A percentile compares a stretch with the other conserved stretches of the same genome.
These are phyloP conservation scores for Pyrus hybrid DNA, from an alignment of 331 rosid species.

Conservation along the genomic window DNA sequence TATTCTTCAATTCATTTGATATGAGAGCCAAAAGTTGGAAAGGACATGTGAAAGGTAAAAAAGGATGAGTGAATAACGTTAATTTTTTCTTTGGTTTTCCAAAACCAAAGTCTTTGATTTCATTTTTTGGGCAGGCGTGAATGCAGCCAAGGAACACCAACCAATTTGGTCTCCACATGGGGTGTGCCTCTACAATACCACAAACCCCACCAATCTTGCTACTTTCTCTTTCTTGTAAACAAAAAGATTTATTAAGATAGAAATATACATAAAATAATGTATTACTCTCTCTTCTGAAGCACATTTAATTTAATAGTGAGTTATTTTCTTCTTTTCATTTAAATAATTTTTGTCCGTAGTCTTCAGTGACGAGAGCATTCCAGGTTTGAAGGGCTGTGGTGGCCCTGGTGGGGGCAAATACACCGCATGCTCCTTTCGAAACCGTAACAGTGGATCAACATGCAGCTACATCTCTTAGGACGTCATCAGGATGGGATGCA, in stretches of 20 bases:
- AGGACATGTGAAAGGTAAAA: too few relatives aligned
- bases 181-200: conserved; percentile 25
- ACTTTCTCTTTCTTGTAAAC: neutral
- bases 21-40: too few relatives aligned
- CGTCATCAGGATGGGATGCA: neutral
- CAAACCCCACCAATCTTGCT: conserved; percentile 13
- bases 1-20: too few relatives aligned
- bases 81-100: neutral
- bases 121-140: conserved; percentile 20
- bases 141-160: conserved; percentile 29
- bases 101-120: neutral
- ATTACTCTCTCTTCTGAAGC: neutral
- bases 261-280: neutral
- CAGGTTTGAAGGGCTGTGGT: conserved; percentile 45
- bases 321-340: neutral
- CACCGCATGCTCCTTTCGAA: conserved; percentile 33
- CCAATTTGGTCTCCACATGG: conserved; percentile 63
- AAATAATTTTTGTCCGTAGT: conserved; percentile 28
- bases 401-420: conserved; percentile 38
- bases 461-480: neutral
- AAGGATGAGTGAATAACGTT: fast-evolving
- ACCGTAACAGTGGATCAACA: conserved; percentile 13
- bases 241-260: neutral
- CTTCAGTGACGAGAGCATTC: conserved; percentile 21
- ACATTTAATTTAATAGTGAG: neutral